A percentile compares a stretch with the other conserved stretches of the same genome.
phyloP scores from a whole-genome alignment of 2,329 filamentous ascomycete species.

The Paecilomyces fulvus region DNA sequence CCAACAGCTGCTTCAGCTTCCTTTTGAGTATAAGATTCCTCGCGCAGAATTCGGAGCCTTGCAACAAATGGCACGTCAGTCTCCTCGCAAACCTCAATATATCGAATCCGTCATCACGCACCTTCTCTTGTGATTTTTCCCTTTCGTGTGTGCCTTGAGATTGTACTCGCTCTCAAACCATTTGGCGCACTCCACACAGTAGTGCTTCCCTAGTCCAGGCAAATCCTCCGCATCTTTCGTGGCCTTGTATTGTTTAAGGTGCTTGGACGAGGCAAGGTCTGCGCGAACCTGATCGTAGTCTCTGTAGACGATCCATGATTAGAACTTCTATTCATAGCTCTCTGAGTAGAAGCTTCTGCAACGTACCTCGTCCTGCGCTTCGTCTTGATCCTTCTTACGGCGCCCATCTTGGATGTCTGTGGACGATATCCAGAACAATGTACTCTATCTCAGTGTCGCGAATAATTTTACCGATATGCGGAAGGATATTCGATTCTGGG shows the following conservation, averaged over 20 bases:
- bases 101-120: slow-evolving; percentile 25
- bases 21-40: slow-evolving; percentile 79
- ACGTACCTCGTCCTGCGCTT: slow-evolving; percentile 59
- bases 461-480: slow-evolving; percentile 24
- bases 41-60: slow-evolving; percentile 72
- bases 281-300: slow-evolving; percentile 88
- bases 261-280: slow-evolving; percentile 69
- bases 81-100: not conserved
- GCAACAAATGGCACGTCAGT: not conserved
- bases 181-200: slow-evolving; percentile 90
- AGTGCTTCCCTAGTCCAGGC: slow-evolving; percentile 74
- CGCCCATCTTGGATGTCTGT: slow-evolving; percentile 50
- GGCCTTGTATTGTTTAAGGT: slow-evolving; percentile 69
- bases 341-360: slow-evolving; percentile 39
- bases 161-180: slow-evolving; percentile 86
- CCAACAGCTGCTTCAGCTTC: slow-evolving; percentile 75
- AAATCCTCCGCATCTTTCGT: slow-evolving; percentile 78
- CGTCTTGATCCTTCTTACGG: slow-evolving; percentile 61
- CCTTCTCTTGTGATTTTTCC: slow-evolving; percentile 92
- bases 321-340: slow-evolving; percentile 5
- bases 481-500: slow-evolving; percentile 17
- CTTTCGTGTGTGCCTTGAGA: slow-evolving; percentile 65
- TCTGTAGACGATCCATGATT: slow-evolving; percentile 42
- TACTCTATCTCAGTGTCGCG: not conserved
- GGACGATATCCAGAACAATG: slow-evolving; percentile 10